These are phyloP conservation scores for Penicillium sp. DNA, from an alignment of 2,329 filamentous ascomycete genomes.

Conservation along the genomic window DNA sequence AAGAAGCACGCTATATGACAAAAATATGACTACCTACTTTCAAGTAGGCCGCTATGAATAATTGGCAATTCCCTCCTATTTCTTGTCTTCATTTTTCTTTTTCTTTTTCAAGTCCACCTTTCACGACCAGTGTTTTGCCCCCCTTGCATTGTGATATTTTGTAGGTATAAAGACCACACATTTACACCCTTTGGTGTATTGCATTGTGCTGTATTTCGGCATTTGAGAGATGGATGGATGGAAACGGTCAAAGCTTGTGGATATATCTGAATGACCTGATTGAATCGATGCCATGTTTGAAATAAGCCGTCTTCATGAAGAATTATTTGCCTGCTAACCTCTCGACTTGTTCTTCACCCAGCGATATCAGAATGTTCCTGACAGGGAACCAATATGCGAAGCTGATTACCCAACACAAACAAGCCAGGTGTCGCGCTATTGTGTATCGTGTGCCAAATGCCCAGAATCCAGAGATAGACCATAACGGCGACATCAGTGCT, in stretches of 20 bases:
- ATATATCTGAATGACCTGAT: background rate
- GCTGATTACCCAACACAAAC: background rate
- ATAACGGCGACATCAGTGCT: constrained; percentile 7
- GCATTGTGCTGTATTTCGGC: background rate
- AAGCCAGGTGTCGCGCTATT: background rate
- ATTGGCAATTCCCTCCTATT: background rate
- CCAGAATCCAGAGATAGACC: constrained; percentile 1
- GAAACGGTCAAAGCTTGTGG: background rate
- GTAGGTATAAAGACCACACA: background rate
- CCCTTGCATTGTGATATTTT: background rate
- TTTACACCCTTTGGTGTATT: background rate
- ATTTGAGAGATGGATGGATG: background rate
- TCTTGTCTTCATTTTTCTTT: background rate
- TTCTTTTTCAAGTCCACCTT: background rate
- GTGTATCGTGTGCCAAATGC: background rate
- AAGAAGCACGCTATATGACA: background rate
- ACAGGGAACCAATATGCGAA: background rate
- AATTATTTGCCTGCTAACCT: background rate
- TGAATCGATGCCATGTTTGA: background rate
- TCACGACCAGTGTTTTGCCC: background rate
- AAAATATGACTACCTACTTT: background rate
- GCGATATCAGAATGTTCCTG: background rate
- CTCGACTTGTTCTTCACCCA: background rate
- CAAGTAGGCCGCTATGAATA: background rate
- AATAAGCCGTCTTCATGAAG: background rate